Evolutionary conservation across 352 stramenopile genomes (phyloP).

Genomic region (Pythium periplocum): DNA sequence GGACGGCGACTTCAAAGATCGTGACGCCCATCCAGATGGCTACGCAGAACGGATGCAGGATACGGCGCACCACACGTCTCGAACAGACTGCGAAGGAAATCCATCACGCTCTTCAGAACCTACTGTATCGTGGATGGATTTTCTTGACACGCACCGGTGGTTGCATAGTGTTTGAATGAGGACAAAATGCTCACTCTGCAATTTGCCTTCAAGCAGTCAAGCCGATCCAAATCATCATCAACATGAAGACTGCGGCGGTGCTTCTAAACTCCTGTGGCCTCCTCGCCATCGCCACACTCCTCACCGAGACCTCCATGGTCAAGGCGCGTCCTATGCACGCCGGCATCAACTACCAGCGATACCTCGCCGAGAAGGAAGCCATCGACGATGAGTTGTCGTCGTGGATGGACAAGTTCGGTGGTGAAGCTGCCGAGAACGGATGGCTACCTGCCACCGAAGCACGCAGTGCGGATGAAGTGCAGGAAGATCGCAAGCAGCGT

Average conservation of each 20-base stretch:
- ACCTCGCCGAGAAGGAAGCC: conserved; percentile 1
- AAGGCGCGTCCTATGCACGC: neutral
- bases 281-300: neutral
- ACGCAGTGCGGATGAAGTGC: neutral
- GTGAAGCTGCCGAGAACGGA: neutral
- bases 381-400: neutral
- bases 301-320: neutral
- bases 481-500: conserved; percentile 32
- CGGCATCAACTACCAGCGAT: conserved; percentile 1
- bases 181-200: neutral
- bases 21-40: neutral
- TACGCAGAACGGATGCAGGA: neutral
- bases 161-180: neutral
- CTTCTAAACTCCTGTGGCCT: neutral
- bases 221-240: neutral
- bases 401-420: neutral
- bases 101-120: neutral
- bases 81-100: neutral
- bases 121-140: neutral
- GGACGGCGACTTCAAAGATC: neutral
- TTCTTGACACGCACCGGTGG: neutral
- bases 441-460: too few species aligned
- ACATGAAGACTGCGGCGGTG: neutral
- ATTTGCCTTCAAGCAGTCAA: neutral
- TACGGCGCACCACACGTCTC: neutral